Evolutionary conservation across 148 eudicot species (phyloP).

Genomic region (Salicornia ramosissima): DNA sequence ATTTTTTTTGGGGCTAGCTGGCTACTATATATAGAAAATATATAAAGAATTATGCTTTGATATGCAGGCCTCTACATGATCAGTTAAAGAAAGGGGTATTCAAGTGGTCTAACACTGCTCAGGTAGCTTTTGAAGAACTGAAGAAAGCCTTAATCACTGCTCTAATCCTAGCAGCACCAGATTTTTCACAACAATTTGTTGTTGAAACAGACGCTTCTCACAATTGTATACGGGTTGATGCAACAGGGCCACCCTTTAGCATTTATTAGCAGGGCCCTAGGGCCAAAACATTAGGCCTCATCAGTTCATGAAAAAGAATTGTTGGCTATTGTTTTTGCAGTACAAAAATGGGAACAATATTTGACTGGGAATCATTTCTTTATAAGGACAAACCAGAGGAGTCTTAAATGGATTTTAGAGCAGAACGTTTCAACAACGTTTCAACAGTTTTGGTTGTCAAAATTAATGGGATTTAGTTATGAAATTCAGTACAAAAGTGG

Average conservation of each 20-base stretch:
- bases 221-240: background rate
- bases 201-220: background rate
- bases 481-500: background rate
- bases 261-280: background rate
- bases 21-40: too few species aligned
- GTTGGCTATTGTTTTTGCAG: background rate
- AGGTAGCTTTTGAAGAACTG: background rate
- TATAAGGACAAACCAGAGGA: background rate
- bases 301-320: slow-evolving; percentile 1
- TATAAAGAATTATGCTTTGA: background rate
- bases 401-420: background rate
- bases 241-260: background rate
- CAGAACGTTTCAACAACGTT: background rate
- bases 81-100: too few species aligned
- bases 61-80: background rate
- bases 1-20: too few species aligned
- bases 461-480: background rate
- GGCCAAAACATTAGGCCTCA: background rate
- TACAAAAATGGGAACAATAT: too few species aligned
- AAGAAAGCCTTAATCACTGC: background rate
- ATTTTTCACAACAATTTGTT: background rate
- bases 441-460: background rate
- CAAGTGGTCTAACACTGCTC: background rate
- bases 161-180: background rate
- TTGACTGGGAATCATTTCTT: background rate